Base-by-base conservation (phyloP, 257 asterid genomes). In the Solanum habrochaites region DNA sequence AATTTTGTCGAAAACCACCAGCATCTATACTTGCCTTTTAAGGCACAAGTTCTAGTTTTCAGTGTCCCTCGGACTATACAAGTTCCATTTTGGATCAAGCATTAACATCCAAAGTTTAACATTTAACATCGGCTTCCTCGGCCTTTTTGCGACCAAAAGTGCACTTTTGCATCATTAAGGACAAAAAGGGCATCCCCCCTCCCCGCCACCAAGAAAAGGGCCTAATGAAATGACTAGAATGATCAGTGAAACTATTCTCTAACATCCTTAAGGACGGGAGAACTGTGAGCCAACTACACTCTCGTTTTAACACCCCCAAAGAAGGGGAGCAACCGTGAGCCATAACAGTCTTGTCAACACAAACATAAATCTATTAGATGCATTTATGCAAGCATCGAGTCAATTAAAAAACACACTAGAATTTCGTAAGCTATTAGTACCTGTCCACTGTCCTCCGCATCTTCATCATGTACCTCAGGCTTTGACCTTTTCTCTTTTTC, bases 401-500 rank as follows among this genome's bases (percentile, higher is more conserved):
- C 20, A 49, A 29, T 47, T 52, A 52, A 52, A 18, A 16, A 49
- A 80, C 85, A 47, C 43, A 5, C 25, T 9, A 18, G 43, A 47
- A 2, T 40, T 75, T 7, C 25, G 2, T 29, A 42, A 31, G 13
- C 32, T 27, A 49, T 29, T 12, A 42, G 72, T 86, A 96, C 98
- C 96, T 93, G 95, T 27, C 86, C 97, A 81, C 96, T 94, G 87
- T 91, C 98, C 27, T 88, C 92, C 6, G 91, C 98, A 18, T 91
- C 93, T 31, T 91, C 91, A 20, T 82, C 92, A 14, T 97, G 95
- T 87, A 93, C 92, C 87, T 93, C 98, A 71, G 99, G 92, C 47
- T 92, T 89, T 10, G 97, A 94, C 91, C 75, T 97, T 89, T 95
- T 98, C 11, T 95, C 93, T 52, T 88, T 96, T 69, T 66, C 5